A percentile compares a stretch with the other conserved stretches of the same genome.
phyloP scores from a whole-genome alignment of 306 rosid species.

The Castanospermum australe region DNA sequence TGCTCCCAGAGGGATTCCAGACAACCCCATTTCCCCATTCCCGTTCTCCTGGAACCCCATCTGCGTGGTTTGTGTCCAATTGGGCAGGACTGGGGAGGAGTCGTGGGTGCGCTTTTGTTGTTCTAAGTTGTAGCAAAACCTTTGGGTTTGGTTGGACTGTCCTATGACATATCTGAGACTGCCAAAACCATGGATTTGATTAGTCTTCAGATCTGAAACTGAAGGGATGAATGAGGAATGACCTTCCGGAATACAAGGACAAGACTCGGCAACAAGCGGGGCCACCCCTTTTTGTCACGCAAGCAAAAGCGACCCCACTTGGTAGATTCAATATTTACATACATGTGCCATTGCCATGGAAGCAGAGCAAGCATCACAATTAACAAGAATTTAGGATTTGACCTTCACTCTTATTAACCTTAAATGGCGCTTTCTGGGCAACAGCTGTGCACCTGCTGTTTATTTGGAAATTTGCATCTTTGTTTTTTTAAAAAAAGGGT shows the following conservation, averaged over 20 bases:
- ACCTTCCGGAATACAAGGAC: slow-evolving; percentile 12
- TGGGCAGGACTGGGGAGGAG: not conserved
- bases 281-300: slow-evolving; percentile 30
- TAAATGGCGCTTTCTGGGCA: slow-evolving; percentile 44
- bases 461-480: not conserved
- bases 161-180: slow-evolving; percentile 24
- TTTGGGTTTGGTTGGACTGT: slow-evolving; percentile 28
- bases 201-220: slow-evolving; percentile 53
- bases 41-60: slow-evolving; percentile 79
- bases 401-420: slow-evolving; percentile 34
- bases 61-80: not conserved
- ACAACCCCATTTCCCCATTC: slow-evolving; percentile 60
- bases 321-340: not conserved
- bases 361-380: not conserved
- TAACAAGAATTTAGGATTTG: slow-evolving; percentile 28
- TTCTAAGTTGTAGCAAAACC: slow-evolving; percentile 1
- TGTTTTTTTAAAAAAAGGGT: not conserved
- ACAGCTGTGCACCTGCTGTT: not conserved
- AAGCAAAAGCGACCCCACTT: slow-evolving; percentile 42
- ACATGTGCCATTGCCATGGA: not conserved
- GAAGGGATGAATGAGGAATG: not conserved
- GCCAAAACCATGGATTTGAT: not conserved
- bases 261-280: slow-evolving; percentile 33
- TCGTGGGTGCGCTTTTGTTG: not conserved
- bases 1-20: slow-evolving; percentile 64